Percentiles rank a stretch among this genome's conserved stretches.
Evolutionary conservation across 1,139 yeast species (phyloP).

Genomic region (Saccharomyces hybrid): DNA sequence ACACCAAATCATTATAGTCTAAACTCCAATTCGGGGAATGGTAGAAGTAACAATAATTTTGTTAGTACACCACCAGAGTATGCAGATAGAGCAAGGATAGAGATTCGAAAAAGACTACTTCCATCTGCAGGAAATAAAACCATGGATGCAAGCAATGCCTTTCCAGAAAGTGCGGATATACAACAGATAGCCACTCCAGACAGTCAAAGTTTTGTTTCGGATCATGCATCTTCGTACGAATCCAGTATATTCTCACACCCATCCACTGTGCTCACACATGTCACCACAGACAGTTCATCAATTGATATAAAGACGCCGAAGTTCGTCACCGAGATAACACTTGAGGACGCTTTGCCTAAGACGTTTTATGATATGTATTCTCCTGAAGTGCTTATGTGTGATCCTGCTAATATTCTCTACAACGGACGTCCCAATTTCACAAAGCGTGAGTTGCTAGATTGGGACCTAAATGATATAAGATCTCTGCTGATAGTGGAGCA

Average conservation of each 20-base stretch:
- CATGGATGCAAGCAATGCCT: background rate
- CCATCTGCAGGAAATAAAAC: slow-evolving; percentile 1
- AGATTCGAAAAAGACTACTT: slow-evolving; percentile 32
- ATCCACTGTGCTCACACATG: slow-evolving; percentile 16
- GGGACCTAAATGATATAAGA: slow-evolving; percentile 60
- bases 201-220: slow-evolving; percentile 16
- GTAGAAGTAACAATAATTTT: slow-evolving; percentile 16
- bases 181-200: slow-evolving; percentile 8
- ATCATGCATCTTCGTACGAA: slow-evolving; percentile 20
- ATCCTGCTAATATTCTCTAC: slow-evolving; percentile 34
- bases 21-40: slow-evolving; percentile 4
- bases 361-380: slow-evolving; percentile 49
- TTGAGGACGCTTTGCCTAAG: slow-evolving; percentile 42
- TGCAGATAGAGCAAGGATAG: slow-evolving; percentile 37
- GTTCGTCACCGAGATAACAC: slow-evolving; percentile 19
- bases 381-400: slow-evolving; percentile 39
- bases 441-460: slow-evolving; percentile 50
- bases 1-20: background rate
- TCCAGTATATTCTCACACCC: slow-evolving; percentile 28
- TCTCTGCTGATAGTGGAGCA: slow-evolving; percentile 48
- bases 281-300: slow-evolving; percentile 11
- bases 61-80: slow-evolving; percentile 36
- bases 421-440: slow-evolving; percentile 57
- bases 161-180: slow-evolving; percentile 1
- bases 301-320: slow-evolving; percentile 8